These are phyloP conservation scores for Lipomyces yamadae DNA, from an alignment of 805 yeast genomes.

Conservation along the genomic window DNA sequence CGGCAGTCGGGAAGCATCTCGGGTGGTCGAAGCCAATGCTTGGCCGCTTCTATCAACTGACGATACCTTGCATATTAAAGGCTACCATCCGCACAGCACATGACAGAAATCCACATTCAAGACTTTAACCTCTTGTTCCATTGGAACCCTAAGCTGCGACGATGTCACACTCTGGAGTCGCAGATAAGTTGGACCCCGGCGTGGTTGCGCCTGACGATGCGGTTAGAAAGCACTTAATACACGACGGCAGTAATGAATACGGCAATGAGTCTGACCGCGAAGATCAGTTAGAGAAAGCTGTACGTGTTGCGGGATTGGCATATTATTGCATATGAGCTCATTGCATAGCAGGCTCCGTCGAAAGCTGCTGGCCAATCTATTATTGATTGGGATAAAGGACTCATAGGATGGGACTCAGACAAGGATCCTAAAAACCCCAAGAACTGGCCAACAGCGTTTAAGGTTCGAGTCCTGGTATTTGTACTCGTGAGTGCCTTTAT, in stretches of 20 bases:
- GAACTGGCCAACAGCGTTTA: slow-evolving; percentile 44
- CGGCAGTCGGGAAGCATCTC: not conserved
- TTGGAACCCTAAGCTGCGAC: too few relatives aligned
- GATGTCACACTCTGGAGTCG: not conserved
- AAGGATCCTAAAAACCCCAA: slow-evolving; percentile 50
- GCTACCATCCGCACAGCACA: too few relatives aligned
- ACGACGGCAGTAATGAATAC: not conserved
- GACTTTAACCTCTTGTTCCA: too few relatives aligned
- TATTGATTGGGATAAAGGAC: slow-evolving; percentile 21
- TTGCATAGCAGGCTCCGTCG: not conserved
- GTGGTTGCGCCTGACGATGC: not conserved
- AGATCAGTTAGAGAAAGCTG: not conserved
- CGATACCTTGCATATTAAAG: too few relatives aligned
- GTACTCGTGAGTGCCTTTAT: slow-evolving; percentile 35
- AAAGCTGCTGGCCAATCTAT: slow-evolving; percentile 9
- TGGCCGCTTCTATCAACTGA: too few relatives aligned
- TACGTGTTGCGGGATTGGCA: not conserved
- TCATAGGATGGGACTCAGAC: slow-evolving; percentile 41
- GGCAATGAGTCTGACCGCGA: not conserved
- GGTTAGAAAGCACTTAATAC: not conserved
- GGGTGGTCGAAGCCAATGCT: too few relatives aligned
- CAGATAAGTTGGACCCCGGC: not conserved
- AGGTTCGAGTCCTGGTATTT: slow-evolving; percentile 48
- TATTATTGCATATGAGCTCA: not conserved
- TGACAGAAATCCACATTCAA: too few relatives aligned